Evolutionary conservation across 371 early-diverging fungal species (phyloP).

Genomic region (Actinomucor elegans): DNA sequence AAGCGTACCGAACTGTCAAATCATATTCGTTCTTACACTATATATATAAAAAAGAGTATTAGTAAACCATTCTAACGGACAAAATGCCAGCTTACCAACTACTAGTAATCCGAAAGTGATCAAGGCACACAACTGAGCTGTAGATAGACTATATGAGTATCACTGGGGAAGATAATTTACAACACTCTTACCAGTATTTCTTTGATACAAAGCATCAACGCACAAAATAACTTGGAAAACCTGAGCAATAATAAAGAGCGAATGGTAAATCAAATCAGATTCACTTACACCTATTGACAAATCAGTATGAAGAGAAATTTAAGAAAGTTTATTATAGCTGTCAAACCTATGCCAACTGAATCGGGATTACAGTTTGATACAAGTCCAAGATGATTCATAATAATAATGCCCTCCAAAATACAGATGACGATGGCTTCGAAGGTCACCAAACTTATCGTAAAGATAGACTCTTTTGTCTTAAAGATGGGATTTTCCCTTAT

Average conservation of each 20-base stretch:
- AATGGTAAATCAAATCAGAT: conserved; percentile 55
- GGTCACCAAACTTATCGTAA: conserved; percentile 29
- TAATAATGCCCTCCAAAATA: conserved; percentile 45
- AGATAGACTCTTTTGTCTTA: conserved; percentile 30
- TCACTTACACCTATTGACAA: conserved; percentile 41
- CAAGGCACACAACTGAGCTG: conserved; percentile 44
- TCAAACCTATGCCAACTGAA: conserved; percentile 12
- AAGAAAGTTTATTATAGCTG: neutral
- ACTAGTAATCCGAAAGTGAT: conserved; percentile 46
- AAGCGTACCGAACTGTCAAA: too few relatives aligned
- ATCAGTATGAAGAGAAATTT: neutral
- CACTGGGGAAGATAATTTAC: neutral
- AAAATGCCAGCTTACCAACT: conserved; percentile 28
- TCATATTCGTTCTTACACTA: neutral
- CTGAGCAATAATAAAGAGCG: conserved; percentile 47
- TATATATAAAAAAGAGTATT: neutral
- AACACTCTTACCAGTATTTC: conserved; percentile 42
- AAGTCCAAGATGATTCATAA: conserved; percentile 38
- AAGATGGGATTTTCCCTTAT: conserved; percentile 24
- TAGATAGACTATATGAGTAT: neutral
- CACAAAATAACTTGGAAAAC: conserved; percentile 49
- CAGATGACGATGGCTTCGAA: conserved; percentile 40
- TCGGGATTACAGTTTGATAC: conserved; percentile 31
- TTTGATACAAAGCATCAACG: conserved; percentile 44
- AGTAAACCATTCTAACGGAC: neutral